phyloP scores from a whole-genome alignment of 1,284 basidiomycete species.

The Mycena sp. region DNA sequence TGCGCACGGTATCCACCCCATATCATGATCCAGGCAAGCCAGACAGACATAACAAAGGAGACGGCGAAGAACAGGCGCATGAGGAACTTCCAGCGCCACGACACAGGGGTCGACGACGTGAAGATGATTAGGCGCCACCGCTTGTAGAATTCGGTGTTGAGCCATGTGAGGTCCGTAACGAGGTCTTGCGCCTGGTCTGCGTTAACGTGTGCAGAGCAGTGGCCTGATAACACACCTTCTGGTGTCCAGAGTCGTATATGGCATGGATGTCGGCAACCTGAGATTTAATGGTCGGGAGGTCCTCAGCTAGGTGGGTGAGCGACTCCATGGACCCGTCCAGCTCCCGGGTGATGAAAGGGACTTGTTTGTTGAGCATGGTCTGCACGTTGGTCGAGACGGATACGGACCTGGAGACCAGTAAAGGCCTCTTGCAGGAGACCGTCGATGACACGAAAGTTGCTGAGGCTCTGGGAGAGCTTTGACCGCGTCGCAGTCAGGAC shows the following conservation, averaged over 20 bases:
- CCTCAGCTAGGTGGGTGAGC: constrained; percentile 58
- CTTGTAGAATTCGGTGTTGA: constrained; percentile 77
- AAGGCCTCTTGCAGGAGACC: constrained; percentile 70
- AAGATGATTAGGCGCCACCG: constrained; percentile 77
- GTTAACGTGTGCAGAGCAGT: background rate
- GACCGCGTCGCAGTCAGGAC: constrained; percentile 48
- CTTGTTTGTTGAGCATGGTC: constrained; percentile 60
- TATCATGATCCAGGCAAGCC: constrained; percentile 68
- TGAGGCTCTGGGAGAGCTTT: constrained; percentile 70
- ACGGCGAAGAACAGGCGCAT: constrained; percentile 68
- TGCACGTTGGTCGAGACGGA: constrained; percentile 54
- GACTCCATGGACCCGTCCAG: constrained; percentile 65
- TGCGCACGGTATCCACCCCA: constrained; percentile 75
- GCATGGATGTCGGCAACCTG: constrained; percentile 67
- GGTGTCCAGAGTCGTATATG: constrained; percentile 74
- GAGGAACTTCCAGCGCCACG: constrained; percentile 67
- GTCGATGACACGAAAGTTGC: constrained; percentile 77
- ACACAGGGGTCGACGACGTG: constrained; percentile 72
- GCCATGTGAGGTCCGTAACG: constrained; percentile 69
- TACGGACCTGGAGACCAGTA: constrained; percentile 62
- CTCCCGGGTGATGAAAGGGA: constrained; percentile 65
- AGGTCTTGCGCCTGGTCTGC: constrained; percentile 63
- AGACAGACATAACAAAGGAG: constrained; percentile 62
- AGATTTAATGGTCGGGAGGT: constrained; percentile 65
- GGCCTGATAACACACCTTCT: constrained; percentile 56